These are phyloP conservation scores for Cornus suecica DNA, from an alignment of 148 eudicot genomes.

Conservation along the genomic window DNA sequence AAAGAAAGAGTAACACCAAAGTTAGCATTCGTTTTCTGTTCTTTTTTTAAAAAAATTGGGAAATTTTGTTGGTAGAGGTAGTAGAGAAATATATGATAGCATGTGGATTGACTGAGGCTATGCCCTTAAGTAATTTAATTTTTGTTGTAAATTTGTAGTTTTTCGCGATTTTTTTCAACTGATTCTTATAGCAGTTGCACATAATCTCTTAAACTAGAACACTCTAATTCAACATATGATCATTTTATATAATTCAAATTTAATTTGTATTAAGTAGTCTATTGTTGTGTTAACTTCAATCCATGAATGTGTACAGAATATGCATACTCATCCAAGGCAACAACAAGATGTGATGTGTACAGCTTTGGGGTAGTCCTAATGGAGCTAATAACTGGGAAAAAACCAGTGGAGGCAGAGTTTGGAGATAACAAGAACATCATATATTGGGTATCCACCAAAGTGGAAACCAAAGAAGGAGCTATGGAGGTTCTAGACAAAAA, in stretches of 20 bases:
- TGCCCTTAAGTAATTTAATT: no score
- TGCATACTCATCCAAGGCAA: slow-evolving; percentile 80
- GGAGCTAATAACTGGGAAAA: slow-evolving; percentile 92
- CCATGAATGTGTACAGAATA: slow-evolving; percentile 48
- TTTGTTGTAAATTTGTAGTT: background rate
- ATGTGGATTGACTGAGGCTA: no score
- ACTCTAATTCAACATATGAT: background rate
- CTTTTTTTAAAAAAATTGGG: no score
- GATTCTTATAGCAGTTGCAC: background rate
- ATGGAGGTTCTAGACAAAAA: slow-evolving; percentile 65
- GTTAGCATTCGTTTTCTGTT: no score
- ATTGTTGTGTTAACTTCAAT: slow-evolving; percentile 1
- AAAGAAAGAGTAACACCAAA: no score
- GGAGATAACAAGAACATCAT: slow-evolving; percentile 94
- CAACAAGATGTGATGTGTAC: slow-evolving; percentile 90
- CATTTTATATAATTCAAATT: background rate
- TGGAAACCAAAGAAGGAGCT: slow-evolving; percentile 79
- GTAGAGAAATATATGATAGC: no score
- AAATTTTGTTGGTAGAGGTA: no score
- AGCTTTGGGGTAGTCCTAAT: slow-evolving; percentile 91
- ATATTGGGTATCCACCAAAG: slow-evolving; percentile 76
- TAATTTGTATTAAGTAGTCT: background rate
- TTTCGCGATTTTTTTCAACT: background rate
- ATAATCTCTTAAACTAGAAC: background rate
- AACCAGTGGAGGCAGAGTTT: slow-evolving; percentile 82